These are phyloP conservation scores for Colletotrichum orbiculare DNA, from an alignment of 2,329 filamentous ascomycete species.

Conservation along the genomic window DNA sequence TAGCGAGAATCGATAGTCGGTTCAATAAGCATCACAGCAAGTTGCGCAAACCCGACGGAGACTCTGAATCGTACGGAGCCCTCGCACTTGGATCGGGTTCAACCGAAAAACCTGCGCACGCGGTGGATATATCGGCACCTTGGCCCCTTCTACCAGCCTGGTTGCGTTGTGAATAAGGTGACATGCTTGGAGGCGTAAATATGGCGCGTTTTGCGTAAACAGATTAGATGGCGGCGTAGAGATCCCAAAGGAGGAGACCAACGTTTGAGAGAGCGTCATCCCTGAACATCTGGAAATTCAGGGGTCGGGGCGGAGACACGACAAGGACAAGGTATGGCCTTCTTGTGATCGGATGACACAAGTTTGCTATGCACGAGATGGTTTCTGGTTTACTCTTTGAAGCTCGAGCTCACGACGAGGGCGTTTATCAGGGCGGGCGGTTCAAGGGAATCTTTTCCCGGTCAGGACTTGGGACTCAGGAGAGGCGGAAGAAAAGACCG, in stretches of 20 bases:
- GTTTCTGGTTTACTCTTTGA: background rate
- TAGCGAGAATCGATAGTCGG: too few species aligned
- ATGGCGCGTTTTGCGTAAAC: constrained; percentile 27
- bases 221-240: constrained; percentile 4
- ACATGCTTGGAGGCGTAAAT: constrained; percentile 23
- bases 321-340: background rate
- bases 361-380: constrained; percentile 6
- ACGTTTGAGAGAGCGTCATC: background rate
- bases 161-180: constrained; percentile 7
- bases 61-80: background rate
- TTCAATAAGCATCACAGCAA: background rate
- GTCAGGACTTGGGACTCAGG: constrained; percentile 2
- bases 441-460: too few species aligned
- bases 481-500: background rate
- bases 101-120: background rate
- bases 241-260: background rate
- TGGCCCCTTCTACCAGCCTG: background rate
- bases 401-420: too few species aligned
- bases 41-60: background rate
- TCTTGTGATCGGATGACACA: constrained; percentile 24
- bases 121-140: background rate
- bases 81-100: background rate
- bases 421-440: too few species aligned
- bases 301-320: constrained; percentile 20
- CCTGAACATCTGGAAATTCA: constrained; percentile 7